phyloP scores from a whole-genome alignment of 2,329 filamentous ascomycete genomes.

The Domatiomyces globalis region DNA sequence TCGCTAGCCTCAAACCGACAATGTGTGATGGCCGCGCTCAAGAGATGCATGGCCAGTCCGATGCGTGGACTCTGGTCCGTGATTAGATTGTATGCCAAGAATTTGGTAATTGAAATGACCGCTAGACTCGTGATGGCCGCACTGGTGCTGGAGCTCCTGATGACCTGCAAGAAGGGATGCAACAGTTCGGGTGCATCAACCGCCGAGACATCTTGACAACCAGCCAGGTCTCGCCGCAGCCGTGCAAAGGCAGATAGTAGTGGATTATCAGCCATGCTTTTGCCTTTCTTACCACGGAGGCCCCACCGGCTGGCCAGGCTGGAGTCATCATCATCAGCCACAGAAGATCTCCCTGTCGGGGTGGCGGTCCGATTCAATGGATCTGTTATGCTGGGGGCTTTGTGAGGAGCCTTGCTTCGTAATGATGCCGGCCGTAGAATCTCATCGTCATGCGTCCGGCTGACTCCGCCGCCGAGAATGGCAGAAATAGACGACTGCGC shows the following conservation, averaged over 20 bases:
- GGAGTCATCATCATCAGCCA: conserved; percentile 28
- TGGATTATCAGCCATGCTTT: conserved; percentile 94
- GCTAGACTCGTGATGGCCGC: conserved; percentile 93
- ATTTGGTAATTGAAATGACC: conserved; percentile 85
- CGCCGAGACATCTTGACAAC: conserved; percentile 72
- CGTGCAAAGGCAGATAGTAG: conserved; percentile 90
- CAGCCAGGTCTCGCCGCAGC: conserved; percentile 72
- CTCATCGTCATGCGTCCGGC: conserved; percentile 33
- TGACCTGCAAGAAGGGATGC: conserved; percentile 89
- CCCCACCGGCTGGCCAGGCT: conserved; percentile 74
- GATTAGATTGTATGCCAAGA: conserved; percentile 89
- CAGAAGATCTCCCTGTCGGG: background rate
- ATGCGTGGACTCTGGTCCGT: conserved; percentile 73
- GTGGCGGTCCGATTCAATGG: conserved; percentile 1
- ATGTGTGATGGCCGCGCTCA: conserved; percentile 90
- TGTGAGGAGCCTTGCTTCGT: conserved; percentile 5
- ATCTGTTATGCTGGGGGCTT: conserved; percentile 10
- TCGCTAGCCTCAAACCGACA: conserved; percentile 96
- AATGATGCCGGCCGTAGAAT: conserved; percentile 23
- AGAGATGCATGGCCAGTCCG: conserved; percentile 78
- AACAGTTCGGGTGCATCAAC: conserved; percentile 85
- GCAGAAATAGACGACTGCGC: conserved; percentile 92
- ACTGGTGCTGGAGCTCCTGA: conserved; percentile 88
- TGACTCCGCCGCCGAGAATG: conserved; percentile 61
- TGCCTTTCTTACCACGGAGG: conserved; percentile 82